Percentiles rank a stretch among this genome's conserved stretches.
phyloP scores from a whole-genome alignment of 257 asterid species.

The Solanum chiquidenum region DNA sequence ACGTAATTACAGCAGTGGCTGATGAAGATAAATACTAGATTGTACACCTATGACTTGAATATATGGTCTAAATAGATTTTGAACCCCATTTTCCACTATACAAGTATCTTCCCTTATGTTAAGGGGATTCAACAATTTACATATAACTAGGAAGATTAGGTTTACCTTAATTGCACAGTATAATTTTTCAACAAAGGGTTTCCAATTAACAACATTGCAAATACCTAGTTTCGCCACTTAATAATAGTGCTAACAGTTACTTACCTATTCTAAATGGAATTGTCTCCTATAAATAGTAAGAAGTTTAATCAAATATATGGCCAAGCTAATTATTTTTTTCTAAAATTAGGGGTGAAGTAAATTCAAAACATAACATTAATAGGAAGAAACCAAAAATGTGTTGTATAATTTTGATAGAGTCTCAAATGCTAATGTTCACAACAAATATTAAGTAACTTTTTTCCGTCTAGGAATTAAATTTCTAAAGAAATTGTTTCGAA shows the following conservation, averaged over 20 bases:
- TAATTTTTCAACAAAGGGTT: too few relatives aligned
- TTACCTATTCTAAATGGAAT: background rate
- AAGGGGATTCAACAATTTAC: too few relatives aligned
- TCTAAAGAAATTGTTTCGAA: background rate
- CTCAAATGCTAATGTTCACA: background rate
- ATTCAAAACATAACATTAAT: background rate
- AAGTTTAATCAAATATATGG: too few relatives aligned
- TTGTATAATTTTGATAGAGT: background rate
- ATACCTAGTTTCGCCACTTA: too few relatives aligned
- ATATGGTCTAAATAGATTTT: too few relatives aligned
- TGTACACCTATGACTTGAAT: background rate
- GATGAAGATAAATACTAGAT: background rate
- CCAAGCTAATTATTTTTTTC: background rate
- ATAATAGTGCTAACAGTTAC: background rate
- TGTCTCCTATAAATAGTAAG: too few relatives aligned
- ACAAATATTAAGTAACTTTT: background rate
- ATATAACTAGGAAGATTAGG: too few relatives aligned
- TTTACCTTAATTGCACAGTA: too few relatives aligned
- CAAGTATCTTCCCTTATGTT: too few relatives aligned
- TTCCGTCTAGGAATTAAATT: background rate
- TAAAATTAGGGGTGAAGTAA: too few relatives aligned
- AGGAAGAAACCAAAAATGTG: background rate
- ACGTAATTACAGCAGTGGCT: background rate
- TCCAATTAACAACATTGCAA: too few relatives aligned
- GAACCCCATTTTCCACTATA: too few relatives aligned